Evolutionary conservation across 345 rosid species (phyloP).

Genomic region (Boechera retrofracta): DNA sequence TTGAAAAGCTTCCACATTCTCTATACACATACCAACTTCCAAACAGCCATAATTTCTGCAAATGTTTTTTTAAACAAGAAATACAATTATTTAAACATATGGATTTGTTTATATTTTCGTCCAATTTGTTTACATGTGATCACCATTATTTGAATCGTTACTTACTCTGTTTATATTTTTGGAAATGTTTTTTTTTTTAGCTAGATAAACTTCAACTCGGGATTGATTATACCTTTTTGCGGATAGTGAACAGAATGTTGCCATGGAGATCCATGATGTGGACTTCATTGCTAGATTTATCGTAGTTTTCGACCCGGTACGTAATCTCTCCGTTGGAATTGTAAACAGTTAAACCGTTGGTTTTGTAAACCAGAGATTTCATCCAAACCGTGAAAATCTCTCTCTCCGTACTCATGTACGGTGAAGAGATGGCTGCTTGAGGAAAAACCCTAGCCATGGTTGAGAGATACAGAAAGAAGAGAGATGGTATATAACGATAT

Average conservation of each 20-base stretch:
- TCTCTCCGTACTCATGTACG: slow-evolving; percentile 45
- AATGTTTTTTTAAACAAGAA: background rate
- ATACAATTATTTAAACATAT: slow-evolving; percentile 8
- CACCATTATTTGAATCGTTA: too few relatives aligned
- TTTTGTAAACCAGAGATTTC: slow-evolving; percentile 67
- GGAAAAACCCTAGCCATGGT: slow-evolving; percentile 61
- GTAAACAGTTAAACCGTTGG: slow-evolving; percentile 70
- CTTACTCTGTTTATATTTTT: background rate
- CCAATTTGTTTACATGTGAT: background rate
- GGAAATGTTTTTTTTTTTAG: slow-evolving; percentile 14
- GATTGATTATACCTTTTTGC: slow-evolving; percentile 44
- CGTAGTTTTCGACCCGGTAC: slow-evolving; percentile 68
- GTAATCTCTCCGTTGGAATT: slow-evolving; percentile 57
- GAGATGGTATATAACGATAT: slow-evolving; percentile 1
- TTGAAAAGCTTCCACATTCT: slow-evolving; percentile 39
- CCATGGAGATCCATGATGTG: slow-evolving; percentile 70
- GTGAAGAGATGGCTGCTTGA: slow-evolving; percentile 39
- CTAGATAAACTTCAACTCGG: slow-evolving; percentile 2
- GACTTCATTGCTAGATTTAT: slow-evolving; percentile 55
- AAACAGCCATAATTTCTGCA: slow-evolving; percentile 46
- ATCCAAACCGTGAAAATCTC: slow-evolving; percentile 73
- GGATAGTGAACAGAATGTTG: slow-evolving; percentile 59
- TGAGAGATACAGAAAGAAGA: slow-evolving; percentile 1
- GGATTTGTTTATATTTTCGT: background rate
- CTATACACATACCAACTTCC: slow-evolving; percentile 47